These are phyloP conservation scores for Xylaria bambusicola DNA, from an alignment of 495 filamentous ascomycete species.

Conservation along the genomic window DNA sequence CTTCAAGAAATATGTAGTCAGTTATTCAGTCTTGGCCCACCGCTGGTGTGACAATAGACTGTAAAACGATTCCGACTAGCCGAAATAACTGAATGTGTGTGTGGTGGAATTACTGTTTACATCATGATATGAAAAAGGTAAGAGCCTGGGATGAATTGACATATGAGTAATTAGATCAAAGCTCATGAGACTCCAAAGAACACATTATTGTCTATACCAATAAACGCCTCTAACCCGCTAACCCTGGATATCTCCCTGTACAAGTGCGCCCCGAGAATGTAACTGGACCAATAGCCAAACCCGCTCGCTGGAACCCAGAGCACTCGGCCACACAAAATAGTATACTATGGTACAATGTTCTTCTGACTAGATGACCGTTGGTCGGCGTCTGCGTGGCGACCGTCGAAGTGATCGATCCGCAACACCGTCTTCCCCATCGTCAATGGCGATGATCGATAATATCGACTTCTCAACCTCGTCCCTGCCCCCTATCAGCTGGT, in stretches of 20 bases:
- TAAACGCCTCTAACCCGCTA: neutral
- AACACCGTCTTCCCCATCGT: constrained; percentile 15
- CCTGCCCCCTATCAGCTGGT: constrained; percentile 43
- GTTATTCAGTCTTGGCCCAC: no score
- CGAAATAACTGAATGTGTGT: no score
- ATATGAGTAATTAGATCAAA: neutral
- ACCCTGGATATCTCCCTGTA: neutral
- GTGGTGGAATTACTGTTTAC: no score
- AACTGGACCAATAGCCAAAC: neutral
- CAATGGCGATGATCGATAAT: constrained; percentile 28
- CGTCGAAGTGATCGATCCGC: constrained; percentile 10
- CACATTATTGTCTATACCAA: neutral
- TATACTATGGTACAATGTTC: constrained; percentile 1
- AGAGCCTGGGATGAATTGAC: neutral
- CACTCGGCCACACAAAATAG: neutral
- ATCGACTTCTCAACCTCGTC: constrained; percentile 33
- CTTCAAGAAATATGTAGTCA: no score
- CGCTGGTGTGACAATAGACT: no score
- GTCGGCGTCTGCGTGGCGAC: constrained; percentile 10
- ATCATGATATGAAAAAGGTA: no score
- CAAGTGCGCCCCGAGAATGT: neutral
- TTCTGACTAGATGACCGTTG: neutral
- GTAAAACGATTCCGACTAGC: no score
- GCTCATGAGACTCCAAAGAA: neutral
- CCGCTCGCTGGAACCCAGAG: constrained; percentile 7